A percentile compares a stretch with the other conserved stretches of the same genome.
These are phyloP conservation scores for Kazachstania martiniae DNA, from an alignment of 805 yeast species.

Conservation along the genomic window DNA sequence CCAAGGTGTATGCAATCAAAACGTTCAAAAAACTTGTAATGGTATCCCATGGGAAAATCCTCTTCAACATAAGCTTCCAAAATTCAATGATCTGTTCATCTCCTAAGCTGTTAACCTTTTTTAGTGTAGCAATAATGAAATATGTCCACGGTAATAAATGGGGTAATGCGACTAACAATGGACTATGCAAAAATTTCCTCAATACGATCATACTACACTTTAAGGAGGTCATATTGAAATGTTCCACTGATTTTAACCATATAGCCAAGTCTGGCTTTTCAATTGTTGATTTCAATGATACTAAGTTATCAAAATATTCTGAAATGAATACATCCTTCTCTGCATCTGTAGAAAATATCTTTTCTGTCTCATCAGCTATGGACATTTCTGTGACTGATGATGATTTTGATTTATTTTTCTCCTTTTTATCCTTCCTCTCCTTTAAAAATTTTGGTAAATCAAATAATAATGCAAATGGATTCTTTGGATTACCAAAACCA, in stretches of 20 bases:
- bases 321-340: not conserved
- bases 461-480: constrained; percentile 68
- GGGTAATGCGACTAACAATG: constrained; percentile 53
- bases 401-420: constrained; percentile 35
- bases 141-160: constrained; percentile 73
- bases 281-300: constrained; percentile 17
- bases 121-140: constrained; percentile 54
- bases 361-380: not conserved
- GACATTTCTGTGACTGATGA: not conserved
- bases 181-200: constrained; percentile 57
- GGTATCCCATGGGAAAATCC: constrained; percentile 59
- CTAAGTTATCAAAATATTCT: constrained; percentile 19
- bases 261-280: constrained; percentile 18
- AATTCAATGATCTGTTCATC: constrained; percentile 13
- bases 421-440: constrained; percentile 64
- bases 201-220: constrained; percentile 62
- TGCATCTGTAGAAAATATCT: not conserved
- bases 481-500: constrained; percentile 67
- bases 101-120: constrained; percentile 31
- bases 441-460: constrained; percentile 60
- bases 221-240: constrained; percentile 51
- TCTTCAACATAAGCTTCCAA: constrained; percentile 31
- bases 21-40: constrained; percentile 55
- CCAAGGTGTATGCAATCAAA: constrained; percentile 29
- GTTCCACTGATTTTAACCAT: constrained; percentile 50